Base-by-base conservation (phyloP, 257 asterid genomes). In the Primulina tabacum region DNA sequence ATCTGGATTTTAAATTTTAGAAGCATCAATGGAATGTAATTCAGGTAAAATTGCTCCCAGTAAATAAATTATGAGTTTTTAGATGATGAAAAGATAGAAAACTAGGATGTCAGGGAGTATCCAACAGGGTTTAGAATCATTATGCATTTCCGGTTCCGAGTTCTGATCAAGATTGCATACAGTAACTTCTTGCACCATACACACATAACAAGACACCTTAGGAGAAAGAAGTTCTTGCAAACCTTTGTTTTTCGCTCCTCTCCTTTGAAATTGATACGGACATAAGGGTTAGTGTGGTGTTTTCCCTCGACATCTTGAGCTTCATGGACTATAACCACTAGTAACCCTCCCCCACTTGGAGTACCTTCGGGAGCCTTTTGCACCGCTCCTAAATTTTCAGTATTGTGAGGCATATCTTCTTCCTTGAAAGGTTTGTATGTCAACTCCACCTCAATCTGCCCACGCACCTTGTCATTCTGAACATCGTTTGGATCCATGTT, bases 231-330 rank as follows among this genome's bases (percentile, higher is more conserved):
- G 67, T 32, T 26, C 18, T 21, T 38, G 70, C 65, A 8, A 67
- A 94, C 99, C 99, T 89, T 94, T 28, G 99, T 94, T 89, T 94
- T 94, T 50, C 81, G 82, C 79, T 94, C 96, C 83, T 94, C 97
- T 62, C 99, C 99, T 80, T 61, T 86, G 70, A 89, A 86, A 64
- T 80, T 29, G 78, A 94, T 76, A 57, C 94, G 90, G 21, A 73
- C 97, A 62, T 89, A 94, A 37, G 97, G 99, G 73, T 94, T 91
- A 18, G 96, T 94, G 78, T 94, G 99, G 85, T 94, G 99, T 85
- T 94, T 94, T 69, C 99, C 99, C 82, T 89, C 99, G 55, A 94
- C 83, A 71, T 91, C 99, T 82, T 85, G 87, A 75, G 97, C 99
- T 89, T 85, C 96, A 71, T 94, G 97, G 72, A 91, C 85, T 63